Percentiles rank a stretch among this genome's conserved stretches.
Conservation (phyloP, 2,329 filamentous ascomycete genomes). For the Metarhizium sp. region DNA sequence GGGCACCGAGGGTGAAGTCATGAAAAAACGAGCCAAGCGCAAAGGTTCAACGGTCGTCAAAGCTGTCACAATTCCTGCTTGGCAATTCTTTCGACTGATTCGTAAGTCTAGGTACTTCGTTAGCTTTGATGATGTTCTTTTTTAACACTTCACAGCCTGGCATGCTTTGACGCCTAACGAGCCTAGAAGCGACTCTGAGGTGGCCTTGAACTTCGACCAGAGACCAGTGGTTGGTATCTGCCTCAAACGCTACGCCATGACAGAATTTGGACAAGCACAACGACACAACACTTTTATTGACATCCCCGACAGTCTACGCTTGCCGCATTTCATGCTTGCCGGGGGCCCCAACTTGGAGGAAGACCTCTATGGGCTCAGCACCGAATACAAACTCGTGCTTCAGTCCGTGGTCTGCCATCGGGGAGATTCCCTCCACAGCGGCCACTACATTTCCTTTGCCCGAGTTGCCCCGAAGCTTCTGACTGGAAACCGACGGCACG, state of each 20-base stretch:
- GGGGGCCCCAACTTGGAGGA: constrained; percentile 59
- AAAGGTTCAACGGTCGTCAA: constrained; percentile 50
- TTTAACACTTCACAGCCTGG: constrained; percentile 53
- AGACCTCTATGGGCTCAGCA: constrained; percentile 54
- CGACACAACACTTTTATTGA: constrained; percentile 79
- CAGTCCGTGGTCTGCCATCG: constrained; percentile 91
- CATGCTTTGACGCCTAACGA: constrained; percentile 54
- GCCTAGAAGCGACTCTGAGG: constrained; percentile 61
- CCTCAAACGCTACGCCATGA: constrained; percentile 75
- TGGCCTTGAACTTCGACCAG: constrained; percentile 79
- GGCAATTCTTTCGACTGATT: constrained; percentile 93
- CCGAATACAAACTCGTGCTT: constrained; percentile 88
- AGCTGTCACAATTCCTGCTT: constrained; percentile 89
- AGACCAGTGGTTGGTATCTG: constrained; percentile 87
- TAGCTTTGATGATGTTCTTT: background rate
- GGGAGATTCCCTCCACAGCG: constrained; percentile 74
- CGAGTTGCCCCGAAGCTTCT: constrained; percentile 58
- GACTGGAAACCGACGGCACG: constrained; percentile 49
- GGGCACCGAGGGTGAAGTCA: constrained; percentile 29
- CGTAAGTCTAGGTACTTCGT: constrained; percentile 45
- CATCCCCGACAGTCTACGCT: constrained; percentile 69
- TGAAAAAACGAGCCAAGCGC: constrained; percentile 33
- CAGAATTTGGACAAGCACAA: constrained; percentile 55
- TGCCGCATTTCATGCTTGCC: constrained; percentile 79
- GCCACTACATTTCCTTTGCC: constrained; percentile 84